These are phyloP conservation scores for Psidium guajava DNA, from an alignment of 345 rosid genomes.

Conservation along the genomic window DNA sequence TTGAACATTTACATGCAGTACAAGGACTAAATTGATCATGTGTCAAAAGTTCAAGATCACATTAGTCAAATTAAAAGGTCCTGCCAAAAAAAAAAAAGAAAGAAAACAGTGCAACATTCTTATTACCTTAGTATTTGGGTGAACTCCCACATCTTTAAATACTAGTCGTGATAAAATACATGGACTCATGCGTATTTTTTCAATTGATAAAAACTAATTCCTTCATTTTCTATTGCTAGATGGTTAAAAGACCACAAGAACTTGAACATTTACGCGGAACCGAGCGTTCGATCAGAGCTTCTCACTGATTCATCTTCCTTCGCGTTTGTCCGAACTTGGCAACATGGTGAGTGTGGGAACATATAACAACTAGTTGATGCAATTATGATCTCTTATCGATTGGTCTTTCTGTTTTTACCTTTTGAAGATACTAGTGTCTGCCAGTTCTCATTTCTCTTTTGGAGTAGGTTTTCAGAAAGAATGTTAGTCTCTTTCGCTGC, in stretches of 20 bases:
- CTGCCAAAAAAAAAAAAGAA: neutral
- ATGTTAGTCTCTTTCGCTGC: neutral
- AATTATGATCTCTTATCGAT: neutral
- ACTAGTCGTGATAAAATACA: neutral
- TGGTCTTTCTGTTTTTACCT: neutral
- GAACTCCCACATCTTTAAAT: neutral
- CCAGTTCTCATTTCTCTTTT: neutral
- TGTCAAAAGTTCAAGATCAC: too few species aligned
- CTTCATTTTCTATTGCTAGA: slow-evolving; percentile 27
- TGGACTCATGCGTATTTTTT: neutral
- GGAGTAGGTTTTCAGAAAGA: neutral
- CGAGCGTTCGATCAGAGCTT: slow-evolving; percentile 70
- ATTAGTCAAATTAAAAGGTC: neutral
- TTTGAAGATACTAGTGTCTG: neutral
- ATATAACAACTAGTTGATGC: neutral
- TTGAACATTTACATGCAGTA: too few species aligned
- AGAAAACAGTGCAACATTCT: neutral
- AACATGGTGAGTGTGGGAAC: slow-evolving; percentile 50
- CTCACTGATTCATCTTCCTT: slow-evolving; percentile 72
- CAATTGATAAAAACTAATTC: neutral
- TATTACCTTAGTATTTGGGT: neutral
- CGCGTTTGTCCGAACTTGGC: slow-evolving; percentile 77
- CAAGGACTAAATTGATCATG: too few species aligned
- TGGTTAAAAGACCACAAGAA: slow-evolving; percentile 78
- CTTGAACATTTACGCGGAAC: slow-evolving; percentile 76